Conservation (phyloP, 2,329 filamentous ascomycete species). For the Pseudogymnoascus sp. region DNA sequence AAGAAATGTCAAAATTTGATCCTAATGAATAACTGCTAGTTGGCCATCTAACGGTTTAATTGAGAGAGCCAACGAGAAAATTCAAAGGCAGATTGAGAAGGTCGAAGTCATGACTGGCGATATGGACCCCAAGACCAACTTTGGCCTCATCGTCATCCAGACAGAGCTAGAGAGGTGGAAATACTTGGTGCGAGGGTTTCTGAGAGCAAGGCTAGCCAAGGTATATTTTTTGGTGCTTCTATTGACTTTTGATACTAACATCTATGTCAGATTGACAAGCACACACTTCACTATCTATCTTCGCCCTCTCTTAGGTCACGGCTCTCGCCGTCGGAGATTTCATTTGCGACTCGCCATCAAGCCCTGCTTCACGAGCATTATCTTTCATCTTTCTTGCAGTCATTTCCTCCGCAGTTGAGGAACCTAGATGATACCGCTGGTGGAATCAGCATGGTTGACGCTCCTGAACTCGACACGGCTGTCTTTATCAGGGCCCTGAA, state of each 20-base stretch:
- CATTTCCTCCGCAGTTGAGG: conserved; percentile 71
- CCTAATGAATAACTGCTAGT: conserved; percentile 27
- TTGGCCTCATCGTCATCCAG: conserved; percentile 87
- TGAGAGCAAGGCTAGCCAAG: conserved; percentile 83
- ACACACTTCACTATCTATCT: conserved; percentile 65
- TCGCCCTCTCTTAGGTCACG: conserved; percentile 44
- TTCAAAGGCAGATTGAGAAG: conserved; percentile 60
- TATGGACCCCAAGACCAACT: conserved; percentile 86
- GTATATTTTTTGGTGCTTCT: conserved; percentile 34
- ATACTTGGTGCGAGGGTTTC: conserved; percentile 74
- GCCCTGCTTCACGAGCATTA: conserved; percentile 79
- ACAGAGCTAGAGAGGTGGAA: conserved; percentile 93
- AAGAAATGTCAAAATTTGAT: conserved; percentile 10
- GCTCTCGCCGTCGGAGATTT: conserved; percentile 69
- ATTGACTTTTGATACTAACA: neutral
- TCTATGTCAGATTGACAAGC: conserved; percentile 60
- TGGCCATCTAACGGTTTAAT: conserved; percentile 67
- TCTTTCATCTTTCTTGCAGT: conserved; percentile 69
- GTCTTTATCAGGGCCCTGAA: conserved; percentile 73
- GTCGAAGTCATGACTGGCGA: conserved; percentile 72
- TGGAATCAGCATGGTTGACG: conserved; percentile 85
- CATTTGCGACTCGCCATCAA: conserved; percentile 80
- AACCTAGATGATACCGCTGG: conserved; percentile 85
- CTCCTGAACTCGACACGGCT: conserved; percentile 70
- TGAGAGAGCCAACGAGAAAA: conserved; percentile 67